Base-by-base conservation (phyloP, 768 basidiomycete species). In the Sutorius australiensis region DNA sequence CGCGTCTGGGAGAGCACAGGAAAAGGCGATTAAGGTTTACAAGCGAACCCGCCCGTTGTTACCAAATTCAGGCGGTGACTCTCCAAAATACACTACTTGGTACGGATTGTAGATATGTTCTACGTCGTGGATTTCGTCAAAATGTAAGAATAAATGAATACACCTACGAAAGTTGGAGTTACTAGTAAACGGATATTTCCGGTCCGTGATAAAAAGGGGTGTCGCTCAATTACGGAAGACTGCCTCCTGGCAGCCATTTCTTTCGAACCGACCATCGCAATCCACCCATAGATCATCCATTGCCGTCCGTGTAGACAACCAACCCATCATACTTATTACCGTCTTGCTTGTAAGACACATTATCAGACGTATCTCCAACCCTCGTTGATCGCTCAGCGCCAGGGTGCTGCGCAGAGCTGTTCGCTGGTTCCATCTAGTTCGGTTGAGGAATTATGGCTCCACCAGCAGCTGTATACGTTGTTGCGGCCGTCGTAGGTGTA, bases 401-500 rank as follows among this genome's bases (percentile, higher is more conserved):
- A 38, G 16, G 39, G 44, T 51, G 52, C 62, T 65, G 63, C 54
- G 62, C 46, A 54, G 7, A 24, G 46, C 12, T 16, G 32, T 55
- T 40, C 61, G 40, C 30, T 28, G 49, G 46, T 19, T 50, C 42
- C 33, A 41, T 42, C 44, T 51, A 51, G 51, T 21, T 47, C 16
- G 42, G 21, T 57, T 34, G 21, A 41, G 46, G 19, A 33, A 6
- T 27, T 8, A 69, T 71, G 68, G 43, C 66, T 17, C 65, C 69
- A 11, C 67, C 63, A 30, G 69, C 60, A 51, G 78, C 72, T 10
- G 75, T 81, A 10, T 80, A 79, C 52, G 75, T 82, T 47, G 67
- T 77, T 24, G 81, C 76, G 8, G 72, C 77, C n/a, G 61, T 84
- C 21, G 75, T 74, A 14, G 70, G 76, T 3, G 70, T 80, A 21